Base-by-base conservation (phyloP, 192 early-diverging fungal genomes). In the Mortierella alpina region DNA sequence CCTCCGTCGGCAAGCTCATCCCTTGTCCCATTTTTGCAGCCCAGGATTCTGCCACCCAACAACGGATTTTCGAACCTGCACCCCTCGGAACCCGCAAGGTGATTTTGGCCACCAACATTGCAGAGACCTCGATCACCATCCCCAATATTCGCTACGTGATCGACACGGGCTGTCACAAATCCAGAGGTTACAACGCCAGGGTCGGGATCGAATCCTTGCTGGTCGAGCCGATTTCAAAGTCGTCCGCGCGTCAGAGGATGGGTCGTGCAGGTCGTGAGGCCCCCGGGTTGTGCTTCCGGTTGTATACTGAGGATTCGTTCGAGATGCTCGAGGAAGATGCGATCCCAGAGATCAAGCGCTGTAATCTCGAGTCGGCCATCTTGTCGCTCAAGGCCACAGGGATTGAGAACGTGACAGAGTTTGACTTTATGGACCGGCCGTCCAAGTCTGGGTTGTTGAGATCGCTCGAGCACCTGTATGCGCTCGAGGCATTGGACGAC, bases 181-280 rank as follows among this genome's bases (percentile, higher is more conserved):
- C 95, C 52, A 89, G 95, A n/a, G 90, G 90, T 11, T 98, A 92
- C 77, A 95, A 97, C 73, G 83, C 96, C 44, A 93, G 91, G 31
- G 92, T 95, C 44, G 97, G 96, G n/a, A 87, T 95, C 46, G 97
- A 99, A 73, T 92, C 93, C 13, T 84, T 99, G 44, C 83, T 92
- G 41, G 89, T 98, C 0, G 88, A 93, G 61, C 95, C 96, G 7
- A 94, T 99, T 42, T 95, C 93, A 48, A 96, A 98, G 75, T 93
- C 93, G 23, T 95, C 94, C 12, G 96, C 97, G 2, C 83, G 93
- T 58, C 98, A 99, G 86, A 82, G 98, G 45, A 86, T 91, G 23
- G 98, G 98, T 47, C 89, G 98, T 66, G 98, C 98, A n/a, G 98
- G 98, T 51, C 91, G 98, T 83, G 97, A 98, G 88, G 94, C 93